These are phyloP conservation scores for Myxozyma monticola DNA, from an alignment of 805 yeast species.

Conservation along the genomic window DNA sequence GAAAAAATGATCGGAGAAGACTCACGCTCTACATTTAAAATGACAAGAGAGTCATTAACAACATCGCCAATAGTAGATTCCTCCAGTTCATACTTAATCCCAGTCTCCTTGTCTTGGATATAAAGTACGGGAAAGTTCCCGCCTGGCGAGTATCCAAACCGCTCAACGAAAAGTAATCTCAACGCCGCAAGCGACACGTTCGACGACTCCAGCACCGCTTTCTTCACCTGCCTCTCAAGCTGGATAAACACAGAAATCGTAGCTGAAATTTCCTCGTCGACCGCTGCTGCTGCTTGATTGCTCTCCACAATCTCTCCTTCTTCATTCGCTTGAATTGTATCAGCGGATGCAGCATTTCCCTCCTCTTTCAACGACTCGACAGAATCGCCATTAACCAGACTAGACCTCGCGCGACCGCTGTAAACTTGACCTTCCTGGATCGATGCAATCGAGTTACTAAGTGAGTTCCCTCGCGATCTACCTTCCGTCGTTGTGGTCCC, in stretches of 20 bases:
- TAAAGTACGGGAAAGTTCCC: conserved; percentile 76
- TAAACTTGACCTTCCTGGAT: conserved; percentile 7
- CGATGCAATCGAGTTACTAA: not conserved
- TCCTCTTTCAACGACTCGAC: no score
- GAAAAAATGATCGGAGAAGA: not conserved
- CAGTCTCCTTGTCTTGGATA: conserved; percentile 59
- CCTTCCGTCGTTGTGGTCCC: not conserved
- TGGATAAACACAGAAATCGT: conserved; percentile 37
- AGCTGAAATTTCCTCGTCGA: no score
- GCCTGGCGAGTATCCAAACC: conserved; percentile 80
- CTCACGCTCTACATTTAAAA: conserved; percentile 53
- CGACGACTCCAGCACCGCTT: conserved; percentile 26
- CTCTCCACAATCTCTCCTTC: no score
- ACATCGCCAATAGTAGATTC: conserved; percentile 63
- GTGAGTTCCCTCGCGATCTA: conserved; percentile 4
- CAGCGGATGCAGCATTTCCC: no score
- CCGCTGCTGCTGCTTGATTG: no score
- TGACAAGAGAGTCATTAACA: conserved; percentile 57
- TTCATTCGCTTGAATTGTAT: no score
- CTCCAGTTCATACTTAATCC: conserved; percentile 77
- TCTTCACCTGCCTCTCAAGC: conserved; percentile 40
- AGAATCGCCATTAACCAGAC: conserved; percentile 1
- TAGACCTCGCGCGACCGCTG: not conserved
- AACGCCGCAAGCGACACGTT: conserved; percentile 52
- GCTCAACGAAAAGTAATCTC: conserved; percentile 77